phyloP scores from a whole-genome alignment of 192 early-diverging fungal genomes.

The Phycomyces blakesleeanus region DNA sequence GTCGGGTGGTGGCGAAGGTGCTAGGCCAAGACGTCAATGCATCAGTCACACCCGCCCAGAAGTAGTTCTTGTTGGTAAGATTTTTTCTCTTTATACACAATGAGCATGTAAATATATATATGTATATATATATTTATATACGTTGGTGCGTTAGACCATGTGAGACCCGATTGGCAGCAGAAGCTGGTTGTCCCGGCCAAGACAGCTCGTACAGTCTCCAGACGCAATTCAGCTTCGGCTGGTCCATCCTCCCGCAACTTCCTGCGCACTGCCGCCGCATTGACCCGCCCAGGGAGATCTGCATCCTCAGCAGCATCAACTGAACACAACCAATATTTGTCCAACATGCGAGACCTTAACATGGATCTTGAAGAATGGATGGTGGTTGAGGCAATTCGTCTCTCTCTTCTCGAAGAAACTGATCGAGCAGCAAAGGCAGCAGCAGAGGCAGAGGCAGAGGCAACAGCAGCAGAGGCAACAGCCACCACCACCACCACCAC shows the following conservation, averaged over 20 bases:
- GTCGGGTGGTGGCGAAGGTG: conserved; percentile 17
- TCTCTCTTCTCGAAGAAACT: conserved; percentile 44
- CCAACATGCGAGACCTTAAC: conserved; percentile 72
- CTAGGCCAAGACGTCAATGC: conserved; percentile 40
- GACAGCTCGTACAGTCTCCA: conserved; percentile 38
- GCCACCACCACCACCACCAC: not conserved
- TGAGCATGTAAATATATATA: too few relatives aligned
- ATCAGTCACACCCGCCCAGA: conserved; percentile 53
- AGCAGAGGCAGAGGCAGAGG: not conserved
- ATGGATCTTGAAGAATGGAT: conserved; percentile 88
- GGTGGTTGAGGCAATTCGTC: conserved; percentile 88
- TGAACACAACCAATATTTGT: conserved; percentile 56
- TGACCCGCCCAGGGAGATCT: conserved; percentile 32
- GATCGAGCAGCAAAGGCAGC: not conserved
- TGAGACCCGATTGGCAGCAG: conserved; percentile 66
- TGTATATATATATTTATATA: too few relatives aligned
- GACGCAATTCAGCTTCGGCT: conserved; percentile 30
- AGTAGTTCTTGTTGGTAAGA: conserved; percentile 65
- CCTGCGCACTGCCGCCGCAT: conserved; percentile 14
- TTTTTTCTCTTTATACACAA: not conserved
- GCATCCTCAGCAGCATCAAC: conserved; percentile 40
- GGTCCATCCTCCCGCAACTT: conserved; percentile 1
- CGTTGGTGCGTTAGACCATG: conserved; percentile 57
- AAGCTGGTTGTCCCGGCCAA: conserved; percentile 38
- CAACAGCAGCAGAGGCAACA: not conserved